Evolutionary conservation across 345 rosid genomes (phyloP).

Genomic region (Noccaea bulbosa): DNA sequence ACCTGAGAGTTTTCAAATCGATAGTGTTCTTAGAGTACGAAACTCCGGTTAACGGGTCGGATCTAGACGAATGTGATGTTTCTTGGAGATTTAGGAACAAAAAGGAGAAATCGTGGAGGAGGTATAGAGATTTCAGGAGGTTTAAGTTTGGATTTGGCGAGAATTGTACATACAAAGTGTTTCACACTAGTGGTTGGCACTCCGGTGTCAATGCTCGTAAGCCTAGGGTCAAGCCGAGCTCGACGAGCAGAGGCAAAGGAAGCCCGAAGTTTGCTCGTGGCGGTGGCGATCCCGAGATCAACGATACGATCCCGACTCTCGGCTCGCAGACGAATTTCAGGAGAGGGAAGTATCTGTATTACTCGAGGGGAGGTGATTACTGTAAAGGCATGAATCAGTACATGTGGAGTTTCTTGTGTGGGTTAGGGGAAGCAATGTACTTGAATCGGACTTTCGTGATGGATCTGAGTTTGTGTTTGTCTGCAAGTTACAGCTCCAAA

Average conservation of each 20-base stretch:
- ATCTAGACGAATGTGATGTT: constrained; percentile 76
- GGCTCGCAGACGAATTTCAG: constrained; percentile 65
- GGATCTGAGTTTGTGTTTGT: constrained; percentile 85
- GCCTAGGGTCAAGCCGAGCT: constrained; percentile 44
- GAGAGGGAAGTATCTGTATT: constrained; percentile 83
- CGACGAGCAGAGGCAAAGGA: constrained; percentile 32
- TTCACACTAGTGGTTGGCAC: constrained; percentile 79
- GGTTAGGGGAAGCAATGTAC: constrained; percentile 91
- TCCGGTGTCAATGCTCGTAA: constrained; percentile 82
- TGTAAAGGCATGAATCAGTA: constrained; percentile 97
- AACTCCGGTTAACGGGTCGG: constrained; percentile 74
- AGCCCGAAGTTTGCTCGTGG: constrained; percentile 45
- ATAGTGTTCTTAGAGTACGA: constrained; percentile 82
- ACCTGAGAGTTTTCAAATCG: constrained; percentile 67
- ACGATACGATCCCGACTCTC: constrained; percentile 63
- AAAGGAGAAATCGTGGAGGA: constrained; percentile 96
- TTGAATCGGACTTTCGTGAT: constrained; percentile 88
- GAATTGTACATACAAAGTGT: constrained; percentile 63
- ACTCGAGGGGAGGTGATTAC: constrained; percentile 87
- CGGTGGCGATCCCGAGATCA: constrained; percentile 62
- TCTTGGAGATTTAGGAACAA: constrained; percentile 92
- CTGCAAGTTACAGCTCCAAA: constrained; percentile 62
- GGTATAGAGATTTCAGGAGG: constrained; percentile 89
- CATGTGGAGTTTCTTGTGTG: constrained; percentile 95
- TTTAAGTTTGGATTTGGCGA: constrained; percentile 68